Conservation (phyloP, 2,329 filamentous ascomycete genomes). For the Coleophoma eucalyptorum region DNA sequence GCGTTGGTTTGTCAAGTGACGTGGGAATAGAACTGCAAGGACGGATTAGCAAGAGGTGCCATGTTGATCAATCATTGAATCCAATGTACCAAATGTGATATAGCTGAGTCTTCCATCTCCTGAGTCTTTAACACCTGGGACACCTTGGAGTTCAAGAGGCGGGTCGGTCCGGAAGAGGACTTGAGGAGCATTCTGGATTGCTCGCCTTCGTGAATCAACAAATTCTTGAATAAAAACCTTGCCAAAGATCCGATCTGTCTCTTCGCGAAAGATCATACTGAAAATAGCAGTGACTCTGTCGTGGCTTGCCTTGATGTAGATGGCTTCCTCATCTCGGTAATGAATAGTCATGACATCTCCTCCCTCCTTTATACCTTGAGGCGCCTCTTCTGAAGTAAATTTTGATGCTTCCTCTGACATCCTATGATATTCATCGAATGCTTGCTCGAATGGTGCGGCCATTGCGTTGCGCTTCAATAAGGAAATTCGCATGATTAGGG, state of each 20-base stretch:
- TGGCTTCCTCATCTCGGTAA: conserved; percentile 97
- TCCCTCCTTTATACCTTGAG: conserved; percentile 84
- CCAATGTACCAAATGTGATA: conserved; percentile 81
- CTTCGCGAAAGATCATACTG: conserved; percentile 95
- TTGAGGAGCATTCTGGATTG: conserved; percentile 97
- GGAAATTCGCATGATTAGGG: conserved; percentile 81
- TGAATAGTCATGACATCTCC: conserved; percentile 94
- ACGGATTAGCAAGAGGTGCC: conserved; percentile 7
- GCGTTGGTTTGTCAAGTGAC: conserved; percentile 85
- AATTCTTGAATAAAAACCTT: conserved; percentile 99
- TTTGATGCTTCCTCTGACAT: conserved; percentile 85
- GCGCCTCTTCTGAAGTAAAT: conserved; percentile 90
- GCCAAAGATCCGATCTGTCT: conserved; percentile 95
- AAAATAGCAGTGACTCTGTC: conserved; percentile 99
- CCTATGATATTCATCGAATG: conserved; percentile 87
- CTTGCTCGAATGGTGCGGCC: conserved; percentile 97
- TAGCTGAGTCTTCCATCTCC: conserved; percentile 89
- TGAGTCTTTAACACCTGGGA: conserved; percentile 75
- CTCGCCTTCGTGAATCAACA: conserved; percentile 89
- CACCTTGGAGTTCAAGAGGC: conserved; percentile 82
- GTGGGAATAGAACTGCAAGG: conserved; percentile 81
- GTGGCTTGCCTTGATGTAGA: conserved; percentile 96
- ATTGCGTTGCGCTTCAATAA: conserved; percentile 97
- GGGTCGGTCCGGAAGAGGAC: conserved; percentile 95
- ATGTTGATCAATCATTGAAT: conserved; percentile 10